Base-by-base conservation (phyloP, 805 yeast genomes). In the Lachancea mirantina region DNA sequence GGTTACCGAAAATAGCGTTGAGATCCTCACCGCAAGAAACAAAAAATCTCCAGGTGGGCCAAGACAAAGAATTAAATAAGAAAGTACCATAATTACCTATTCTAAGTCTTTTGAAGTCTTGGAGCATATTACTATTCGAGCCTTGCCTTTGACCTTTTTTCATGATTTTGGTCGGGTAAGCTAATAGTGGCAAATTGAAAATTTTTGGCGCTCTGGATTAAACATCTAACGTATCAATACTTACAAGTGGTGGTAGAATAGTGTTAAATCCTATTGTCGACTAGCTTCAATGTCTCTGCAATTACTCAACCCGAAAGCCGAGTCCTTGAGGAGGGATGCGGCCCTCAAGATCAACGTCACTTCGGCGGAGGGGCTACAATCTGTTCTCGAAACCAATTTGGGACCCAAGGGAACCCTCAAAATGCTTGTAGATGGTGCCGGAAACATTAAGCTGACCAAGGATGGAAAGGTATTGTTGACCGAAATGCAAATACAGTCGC, bases 381-480 rank as follows among this genome's bases (percentile, higher is more conserved):
- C 78, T 49, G 97, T 92, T 25, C 66, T 92, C 40, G 79, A 89
- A 39, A 77, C 95, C 39, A 92, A 92, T 56, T 66, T 92, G 49
- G 98, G 98, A 23, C 98, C 98, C 29, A 85, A 85, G 56, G 98
- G 98, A 35, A 92, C 98, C 10, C 67, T 92, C 50, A 92, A 92
- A 65, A 84, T 92, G 83, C 67, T 89, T 38, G 98, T 92, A 32
- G 97, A 92, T 55, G 98, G 98, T 42, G 79, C 95, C 2, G 98
- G 98, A 19, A 77, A 80, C 50, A 83, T 92, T 61, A 92, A 92
- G 63, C 75, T 92, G 49, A 92, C 98, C 34, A 92, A 92, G 55
- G 98, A 92, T 59, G 98, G 98, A 33, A 88, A 89, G 55, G 96
- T 92, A 6, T 66, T 92, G 36, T 67, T 92, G 39, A 74, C 83